Evolutionary conservation across 305 asterid genomes (phyloP).

Genomic region (Caryopteris hybrid): DNA sequence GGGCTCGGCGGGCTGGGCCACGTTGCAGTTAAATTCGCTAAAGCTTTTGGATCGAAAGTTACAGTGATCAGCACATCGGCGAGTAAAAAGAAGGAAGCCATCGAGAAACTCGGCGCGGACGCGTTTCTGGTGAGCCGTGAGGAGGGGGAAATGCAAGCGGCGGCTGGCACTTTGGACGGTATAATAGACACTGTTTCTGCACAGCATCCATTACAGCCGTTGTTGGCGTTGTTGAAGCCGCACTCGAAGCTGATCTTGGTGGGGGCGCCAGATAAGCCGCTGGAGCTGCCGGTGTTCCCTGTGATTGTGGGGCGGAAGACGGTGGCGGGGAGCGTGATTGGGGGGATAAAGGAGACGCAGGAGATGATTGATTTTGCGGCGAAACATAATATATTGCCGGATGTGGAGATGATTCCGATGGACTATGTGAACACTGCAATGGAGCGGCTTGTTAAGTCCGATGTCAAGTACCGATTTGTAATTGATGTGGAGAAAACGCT

Average conservation of each 20-base stretch:
- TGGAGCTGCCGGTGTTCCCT: constrained; percentile 16
- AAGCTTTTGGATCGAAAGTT: constrained; percentile 21
- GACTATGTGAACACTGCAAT: constrained; percentile 20
- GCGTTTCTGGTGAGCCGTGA: constrained; percentile 1
- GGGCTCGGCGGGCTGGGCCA: no score
- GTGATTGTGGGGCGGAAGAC: neutral
- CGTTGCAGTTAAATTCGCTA: neutral
- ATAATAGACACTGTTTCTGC: constrained; percentile 20
- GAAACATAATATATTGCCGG: no score
- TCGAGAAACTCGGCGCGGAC: constrained; percentile 11
- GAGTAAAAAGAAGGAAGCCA: constrained; percentile 16
- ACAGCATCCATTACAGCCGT: neutral
- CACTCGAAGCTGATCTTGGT: constrained; percentile 14
- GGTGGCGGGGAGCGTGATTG: constrained; percentile 17
- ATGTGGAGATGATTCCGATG: neutral
- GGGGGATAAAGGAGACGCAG: constrained; percentile 1
- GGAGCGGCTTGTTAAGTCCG: constrained; percentile 12
- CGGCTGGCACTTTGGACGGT: constrained; percentile 16
- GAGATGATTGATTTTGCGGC: no score
- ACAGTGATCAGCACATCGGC: constrained; percentile 17
- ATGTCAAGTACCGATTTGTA: constrained; percentile 22
- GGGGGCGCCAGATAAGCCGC: constrained; percentile 14
- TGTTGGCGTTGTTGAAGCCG: constrained; percentile 8
- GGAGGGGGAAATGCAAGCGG: constrained; percentile 9
- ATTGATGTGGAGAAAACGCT: constrained; percentile 14